These are phyloP conservation scores for Candida maesae DNA, from an alignment of 805 yeast species.

Conservation along the genomic window DNA sequence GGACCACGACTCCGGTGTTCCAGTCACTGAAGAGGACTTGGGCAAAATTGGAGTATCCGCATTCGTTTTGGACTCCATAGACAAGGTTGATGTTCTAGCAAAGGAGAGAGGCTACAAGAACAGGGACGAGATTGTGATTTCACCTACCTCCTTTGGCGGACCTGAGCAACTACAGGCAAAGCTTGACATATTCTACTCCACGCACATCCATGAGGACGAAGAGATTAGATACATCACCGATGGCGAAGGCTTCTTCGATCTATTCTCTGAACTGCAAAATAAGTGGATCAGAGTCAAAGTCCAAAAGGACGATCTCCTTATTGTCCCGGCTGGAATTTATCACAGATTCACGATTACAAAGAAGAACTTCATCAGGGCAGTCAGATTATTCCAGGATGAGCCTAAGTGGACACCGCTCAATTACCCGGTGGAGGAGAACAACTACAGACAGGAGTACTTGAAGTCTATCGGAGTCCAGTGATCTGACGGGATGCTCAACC, in stretches of 20 bases:
- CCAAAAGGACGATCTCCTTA: constrained; percentile 56
- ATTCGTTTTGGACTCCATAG: constrained; percentile 42
- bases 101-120: constrained; percentile 69
- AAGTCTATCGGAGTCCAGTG: constrained; percentile 19
- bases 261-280: constrained; percentile 51
- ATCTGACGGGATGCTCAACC: not conserved
- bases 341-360: constrained; percentile 83
- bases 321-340: constrained; percentile 89
- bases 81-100: constrained; percentile 65
- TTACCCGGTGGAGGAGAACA: constrained; percentile 55
- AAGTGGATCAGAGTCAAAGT: constrained; percentile 78
- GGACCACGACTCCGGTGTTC: constrained; percentile 67
- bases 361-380: constrained; percentile 63
- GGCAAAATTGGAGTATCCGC: constrained; percentile 66
- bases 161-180: constrained; percentile 63
- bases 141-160: constrained; percentile 56
- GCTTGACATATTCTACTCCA: constrained; percentile 67
- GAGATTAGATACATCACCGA: constrained; percentile 88
- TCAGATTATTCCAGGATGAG: constrained; percentile 86
- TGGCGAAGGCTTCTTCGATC: constrained; percentile 92
- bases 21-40: constrained; percentile 48
- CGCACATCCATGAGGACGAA: constrained; percentile 95
- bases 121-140: constrained; percentile 66
- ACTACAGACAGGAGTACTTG: constrained; percentile 44
- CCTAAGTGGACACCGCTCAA: constrained; percentile 93